Conservation (phyloP, 371 early-diverging fungal genomes). For the Mortierella sp. region DNA sequence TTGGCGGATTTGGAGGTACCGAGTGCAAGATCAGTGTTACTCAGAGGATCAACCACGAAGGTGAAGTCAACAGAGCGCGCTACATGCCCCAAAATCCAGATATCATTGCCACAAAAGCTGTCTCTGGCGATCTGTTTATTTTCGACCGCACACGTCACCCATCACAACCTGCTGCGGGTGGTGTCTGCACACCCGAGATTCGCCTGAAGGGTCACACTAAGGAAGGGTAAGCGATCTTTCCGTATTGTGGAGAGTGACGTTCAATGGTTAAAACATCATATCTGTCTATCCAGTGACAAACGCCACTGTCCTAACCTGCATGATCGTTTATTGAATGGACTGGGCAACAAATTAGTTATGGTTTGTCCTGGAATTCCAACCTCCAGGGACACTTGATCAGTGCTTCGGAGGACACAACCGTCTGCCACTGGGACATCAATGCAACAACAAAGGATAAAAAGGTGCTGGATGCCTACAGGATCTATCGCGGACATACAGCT, state of each 20-base stretch:
- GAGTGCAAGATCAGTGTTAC: constrained; percentile 86
- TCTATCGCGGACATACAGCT: constrained; percentile 85
- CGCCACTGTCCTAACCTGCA: neutral
- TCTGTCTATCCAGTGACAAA: no score
- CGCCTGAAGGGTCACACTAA: constrained; percentile 88
- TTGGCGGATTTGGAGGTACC: constrained; percentile 81
- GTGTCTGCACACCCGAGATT: constrained; percentile 88
- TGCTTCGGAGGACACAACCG: constrained; percentile 89
- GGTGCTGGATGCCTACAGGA: constrained; percentile 76
- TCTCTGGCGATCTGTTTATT: constrained; percentile 89
- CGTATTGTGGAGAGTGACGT: neutral
- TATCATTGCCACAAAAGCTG: constrained; percentile 95
- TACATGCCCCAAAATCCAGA: constrained; percentile 94
- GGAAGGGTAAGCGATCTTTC: constrained; percentile 82
- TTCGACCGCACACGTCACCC: constrained; percentile 98
- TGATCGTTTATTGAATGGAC: neutral
- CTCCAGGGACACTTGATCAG: constrained; percentile 76
- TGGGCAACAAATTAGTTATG: constrained; percentile 60
- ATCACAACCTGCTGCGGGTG: constrained; percentile 76
- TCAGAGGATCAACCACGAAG: constrained; percentile 93
- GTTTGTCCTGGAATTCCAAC: constrained; percentile 79
- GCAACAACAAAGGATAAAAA: constrained; percentile 73
- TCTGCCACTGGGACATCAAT: constrained; percentile 90
- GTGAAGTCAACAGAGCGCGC: constrained; percentile 95
- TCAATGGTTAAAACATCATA: constrained; percentile 5